Conservation (phyloP, 345 rosid genomes). For the Fremontodendron californicum region DNA sequence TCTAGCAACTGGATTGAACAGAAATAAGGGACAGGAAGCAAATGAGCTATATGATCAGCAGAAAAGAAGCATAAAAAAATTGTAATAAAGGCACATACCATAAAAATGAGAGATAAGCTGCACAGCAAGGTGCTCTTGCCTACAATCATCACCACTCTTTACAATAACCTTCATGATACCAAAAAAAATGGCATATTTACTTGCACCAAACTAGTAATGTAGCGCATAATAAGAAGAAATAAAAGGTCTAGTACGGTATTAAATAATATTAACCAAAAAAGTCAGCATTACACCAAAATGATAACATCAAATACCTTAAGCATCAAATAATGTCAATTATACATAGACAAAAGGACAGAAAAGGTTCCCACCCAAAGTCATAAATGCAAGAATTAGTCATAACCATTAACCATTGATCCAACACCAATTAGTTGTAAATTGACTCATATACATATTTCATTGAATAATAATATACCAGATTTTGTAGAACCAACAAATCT, state of each 20-base stretch:
- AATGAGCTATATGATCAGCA: neutral
- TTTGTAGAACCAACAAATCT: neutral
- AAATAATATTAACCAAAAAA: neutral
- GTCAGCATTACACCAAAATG: neutral
- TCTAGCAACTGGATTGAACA: neutral
- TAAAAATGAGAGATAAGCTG: constrained; percentile 97
- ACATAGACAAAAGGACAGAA: neutral
- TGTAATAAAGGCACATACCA: constrained; percentile 43
- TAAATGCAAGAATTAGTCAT: neutral
- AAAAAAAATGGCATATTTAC: neutral
- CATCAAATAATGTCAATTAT: neutral
- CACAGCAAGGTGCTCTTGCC: constrained; percentile 99
- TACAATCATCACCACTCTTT: constrained; percentile 97
- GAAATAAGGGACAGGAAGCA: neutral
- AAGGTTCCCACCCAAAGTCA: neutral
- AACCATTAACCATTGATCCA: neutral
- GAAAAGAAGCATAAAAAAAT: neutral
- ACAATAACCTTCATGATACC: constrained; percentile 66
- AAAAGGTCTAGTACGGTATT: neutral
- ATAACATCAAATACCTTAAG: neutral
- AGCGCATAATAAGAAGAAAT: neutral
- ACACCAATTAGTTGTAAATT: neutral
- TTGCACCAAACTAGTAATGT: neutral
- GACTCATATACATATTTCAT: neutral
- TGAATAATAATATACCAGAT: neutral